These are phyloP conservation scores for Clathrus columnatus DNA, from an alignment of 768 basidiomycete species.

Conservation along the genomic window DNA sequence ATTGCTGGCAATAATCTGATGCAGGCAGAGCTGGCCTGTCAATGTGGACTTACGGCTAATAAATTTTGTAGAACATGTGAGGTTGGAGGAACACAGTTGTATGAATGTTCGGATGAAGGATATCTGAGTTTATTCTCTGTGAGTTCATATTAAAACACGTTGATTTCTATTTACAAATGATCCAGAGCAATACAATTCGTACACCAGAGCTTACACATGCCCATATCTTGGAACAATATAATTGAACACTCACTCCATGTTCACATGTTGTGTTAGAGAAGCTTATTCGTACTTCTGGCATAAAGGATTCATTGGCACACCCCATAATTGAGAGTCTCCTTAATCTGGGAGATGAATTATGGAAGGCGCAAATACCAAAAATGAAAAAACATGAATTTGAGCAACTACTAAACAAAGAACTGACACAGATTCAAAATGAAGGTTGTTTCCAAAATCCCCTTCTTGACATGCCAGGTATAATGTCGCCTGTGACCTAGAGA, in stretches of 20 bases:
- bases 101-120: constrained; percentile 26
- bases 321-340: neutral
- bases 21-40: constrained; percentile 28
- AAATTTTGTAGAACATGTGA: constrained; percentile 24
- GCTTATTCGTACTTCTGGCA: constrained; percentile 25
- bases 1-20: constrained; percentile 31
- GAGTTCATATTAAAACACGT: constrained; percentile 1
- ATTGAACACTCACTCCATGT: neutral
- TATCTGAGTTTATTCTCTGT: constrained; percentile 28
- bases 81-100: constrained; percentile 26
- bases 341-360: constrained; percentile 12
- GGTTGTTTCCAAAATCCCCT: too few species aligned
- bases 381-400: constrained; percentile 22
- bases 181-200: neutral
- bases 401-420: constrained; percentile 16
- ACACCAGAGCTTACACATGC: neutral
- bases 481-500: neutral
- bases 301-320: constrained; percentile 25
- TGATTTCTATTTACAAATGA: neutral
- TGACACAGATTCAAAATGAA: constrained; percentile 22
- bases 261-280: constrained; percentile 15
- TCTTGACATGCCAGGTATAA: neutral
- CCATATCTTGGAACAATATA: neutral
- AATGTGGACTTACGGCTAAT: constrained; percentile 25
- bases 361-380: constrained; percentile 16